Evolutionary conservation across 805 yeast genomes (phyloP), one percentile per base, ranked within the genome.

Genomic region (Saccharomycopsis schoenii): DNA sequence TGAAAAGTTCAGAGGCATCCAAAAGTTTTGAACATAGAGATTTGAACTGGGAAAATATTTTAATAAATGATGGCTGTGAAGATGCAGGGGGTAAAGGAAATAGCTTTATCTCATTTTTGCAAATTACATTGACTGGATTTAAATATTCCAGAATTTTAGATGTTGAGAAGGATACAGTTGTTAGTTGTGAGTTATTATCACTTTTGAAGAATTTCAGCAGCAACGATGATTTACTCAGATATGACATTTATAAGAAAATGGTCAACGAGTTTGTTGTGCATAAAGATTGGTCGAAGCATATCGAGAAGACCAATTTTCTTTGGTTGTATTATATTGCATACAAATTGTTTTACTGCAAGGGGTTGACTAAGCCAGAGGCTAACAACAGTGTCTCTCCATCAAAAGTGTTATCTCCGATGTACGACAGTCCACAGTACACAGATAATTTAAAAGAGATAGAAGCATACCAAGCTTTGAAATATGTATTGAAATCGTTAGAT

Each of bases 1-100:
- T 86, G 29, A 77, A 80, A 29, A 71, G 71, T 10, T 85, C 83
- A 1, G 91, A 87, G 69, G 69, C 73, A 15, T 68, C 72, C 42
- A 73, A 74, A 62, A 75, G 78, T 63, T 86, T 86, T 70, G 92
- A 86, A 70, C 93, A 87, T 67, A 76, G 93, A 56, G 89, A 86
- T 69, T 70, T 87, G 62, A 86, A 84, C 64, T 77, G 86, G 78
- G 85, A 85, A 12, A 86, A 86, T 67, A 74, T 86, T 59, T 72
- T 84, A 15, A 73, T 86, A 17, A 64, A 54, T 36, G 59, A 60
- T n/a, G 59, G 40, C 9, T 55, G 24, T 41, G 39, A 41, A 6
- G 51, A 56, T 2, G 15, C 21, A 14, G 64, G 58, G 11, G 65
- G 60, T 19, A 50, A 42, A 24, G 65, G 62, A 1, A 29, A 29